phyloP scores from a whole-genome alignment of 495 filamentous ascomycete species.

The Penicillium pancosmium region DNA sequence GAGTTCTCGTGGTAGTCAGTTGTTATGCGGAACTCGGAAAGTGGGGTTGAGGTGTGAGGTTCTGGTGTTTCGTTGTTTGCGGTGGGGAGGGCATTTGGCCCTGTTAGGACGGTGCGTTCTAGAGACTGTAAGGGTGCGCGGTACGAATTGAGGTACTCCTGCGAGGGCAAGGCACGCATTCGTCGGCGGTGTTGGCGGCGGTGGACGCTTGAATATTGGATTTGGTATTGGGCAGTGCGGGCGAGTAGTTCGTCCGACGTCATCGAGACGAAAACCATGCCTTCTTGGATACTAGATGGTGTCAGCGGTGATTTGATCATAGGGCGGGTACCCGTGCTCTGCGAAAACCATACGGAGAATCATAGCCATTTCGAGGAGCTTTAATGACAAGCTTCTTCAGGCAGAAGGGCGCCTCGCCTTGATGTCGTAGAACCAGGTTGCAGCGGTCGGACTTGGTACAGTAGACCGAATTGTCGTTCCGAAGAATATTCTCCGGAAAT shows the following conservation, averaged over 20 bases:
- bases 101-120: slow-evolving; percentile 28
- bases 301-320: slow-evolving; percentile 15
- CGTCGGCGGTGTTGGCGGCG: slow-evolving; percentile 32
- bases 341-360: slow-evolving; percentile 71
- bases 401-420: slow-evolving; percentile 74
- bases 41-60: slow-evolving; percentile 22
- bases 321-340: not conserved
- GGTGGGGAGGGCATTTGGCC: slow-evolving; percentile 26
- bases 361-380: slow-evolving; percentile 77
- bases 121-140: slow-evolving; percentile 40
- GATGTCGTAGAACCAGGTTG: slow-evolving; percentile 82
- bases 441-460: slow-evolving; percentile 82
- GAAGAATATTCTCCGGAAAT: slow-evolving; percentile 77
- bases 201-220: slow-evolving; percentile 58
- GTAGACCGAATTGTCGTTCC: slow-evolving; percentile 81
- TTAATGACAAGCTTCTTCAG: slow-evolving; percentile 86
- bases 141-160: slow-evolving; percentile 43
- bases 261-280: slow-evolving; percentile 93
- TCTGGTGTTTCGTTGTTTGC: slow-evolving; percentile 26
- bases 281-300: slow-evolving; percentile 75
- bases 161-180: slow-evolving; percentile 36
- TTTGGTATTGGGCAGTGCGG: slow-evolving; percentile 75
- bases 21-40: slow-evolving; percentile 51
- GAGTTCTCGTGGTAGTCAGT: slow-evolving; percentile 53
- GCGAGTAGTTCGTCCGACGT: slow-evolving; percentile 70